Conservation (phyloP, 2,329 filamentous ascomycete genomes). For the Sclerotinia sclerotiorum region DNA sequence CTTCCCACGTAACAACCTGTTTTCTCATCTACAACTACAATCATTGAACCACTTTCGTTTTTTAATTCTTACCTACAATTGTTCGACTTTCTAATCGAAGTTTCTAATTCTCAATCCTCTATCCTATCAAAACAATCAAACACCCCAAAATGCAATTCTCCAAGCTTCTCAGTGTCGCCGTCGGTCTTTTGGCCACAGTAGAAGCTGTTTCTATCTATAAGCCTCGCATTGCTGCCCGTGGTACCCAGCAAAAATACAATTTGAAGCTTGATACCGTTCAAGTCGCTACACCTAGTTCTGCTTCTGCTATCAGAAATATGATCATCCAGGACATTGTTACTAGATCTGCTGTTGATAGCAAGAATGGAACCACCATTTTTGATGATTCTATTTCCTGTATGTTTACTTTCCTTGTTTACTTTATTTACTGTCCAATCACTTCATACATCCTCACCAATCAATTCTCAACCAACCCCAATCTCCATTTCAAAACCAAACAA, state of each 20-base stretch:
- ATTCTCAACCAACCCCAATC: slow-evolving; percentile 23
- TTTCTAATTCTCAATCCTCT: not conserved
- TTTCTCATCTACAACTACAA: slow-evolving; percentile 8
- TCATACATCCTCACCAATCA: slow-evolving; percentile 26
- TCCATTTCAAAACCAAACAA: slow-evolving; percentile 20
- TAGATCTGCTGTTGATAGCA: slow-evolving; percentile 12
- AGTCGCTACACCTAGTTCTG: slow-evolving; percentile 20
- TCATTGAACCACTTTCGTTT: slow-evolving; percentile 1
- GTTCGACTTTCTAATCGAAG: not conserved
- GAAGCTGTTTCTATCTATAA: slow-evolving; percentile 13
- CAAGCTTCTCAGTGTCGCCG: slow-evolving; percentile 19
- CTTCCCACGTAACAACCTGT: not conserved
- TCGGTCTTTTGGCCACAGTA: slow-evolving; percentile 21
- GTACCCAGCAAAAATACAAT: not conserved
- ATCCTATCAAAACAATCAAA: not conserved
- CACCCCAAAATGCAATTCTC: slow-evolving; percentile 21
- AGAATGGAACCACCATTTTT: slow-evolving; percentile 14
- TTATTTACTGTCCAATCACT: slow-evolving; percentile 6
- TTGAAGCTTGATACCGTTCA: slow-evolving; percentile 20
- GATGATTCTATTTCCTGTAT: slow-evolving; percentile 23
- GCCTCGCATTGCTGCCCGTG: slow-evolving; percentile 16
- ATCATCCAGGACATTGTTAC: slow-evolving; percentile 12
- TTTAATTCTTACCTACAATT: not conserved
- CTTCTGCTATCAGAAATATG: not conserved
- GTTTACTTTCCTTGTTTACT: slow-evolving; percentile 4